phyloP scores from a whole-genome alignment of 345 rosid species.

The Citrus reticulata region DNA sequence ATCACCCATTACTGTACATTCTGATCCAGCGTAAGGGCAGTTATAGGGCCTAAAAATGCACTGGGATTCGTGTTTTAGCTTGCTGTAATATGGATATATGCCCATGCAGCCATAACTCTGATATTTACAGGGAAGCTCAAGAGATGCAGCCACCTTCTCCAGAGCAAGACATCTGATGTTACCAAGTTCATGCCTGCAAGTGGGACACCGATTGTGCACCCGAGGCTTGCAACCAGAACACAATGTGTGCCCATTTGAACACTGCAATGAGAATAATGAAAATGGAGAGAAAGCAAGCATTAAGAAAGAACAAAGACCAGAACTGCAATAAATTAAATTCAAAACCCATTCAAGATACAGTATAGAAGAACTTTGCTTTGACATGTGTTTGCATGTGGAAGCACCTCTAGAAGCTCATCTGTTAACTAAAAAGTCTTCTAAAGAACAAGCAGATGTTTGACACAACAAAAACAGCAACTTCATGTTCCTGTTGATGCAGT shows the following conservation, averaged over 20 bases:
- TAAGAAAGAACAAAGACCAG: background rate
- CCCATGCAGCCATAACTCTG: slow-evolving; percentile 72
- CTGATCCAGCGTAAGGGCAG: slow-evolving; percentile 84
- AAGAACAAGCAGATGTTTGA: background rate
- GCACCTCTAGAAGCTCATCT: background rate
- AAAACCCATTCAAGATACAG: background rate
- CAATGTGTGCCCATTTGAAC: slow-evolving; percentile 77
- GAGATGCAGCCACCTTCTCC: slow-evolving; percentile 85
- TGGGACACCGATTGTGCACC: slow-evolving; percentile 81
- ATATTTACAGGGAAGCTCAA: slow-evolving; percentile 80
- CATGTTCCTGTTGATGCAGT: background rate
- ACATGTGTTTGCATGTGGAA: background rate
- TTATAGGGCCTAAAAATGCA: slow-evolving; percentile 63
- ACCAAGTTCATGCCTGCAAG: slow-evolving; percentile 84
- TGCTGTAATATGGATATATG: slow-evolving; percentile 83
- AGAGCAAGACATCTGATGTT: slow-evolving; percentile 84
- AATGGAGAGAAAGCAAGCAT: slow-evolving; percentile 3
- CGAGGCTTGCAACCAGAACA: slow-evolving; percentile 83
- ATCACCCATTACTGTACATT: slow-evolving; percentile 72
- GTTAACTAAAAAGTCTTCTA: background rate
- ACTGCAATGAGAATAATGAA: slow-evolving; percentile 35
- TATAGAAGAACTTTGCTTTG: background rate
- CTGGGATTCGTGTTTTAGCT: slow-evolving; percentile 72
- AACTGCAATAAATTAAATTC: background rate
- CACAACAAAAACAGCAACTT: background rate